phyloP scores from a whole-genome alignment of 2,329 filamentous ascomycete species.

The Microcyclospora tardicrescens region DNA sequence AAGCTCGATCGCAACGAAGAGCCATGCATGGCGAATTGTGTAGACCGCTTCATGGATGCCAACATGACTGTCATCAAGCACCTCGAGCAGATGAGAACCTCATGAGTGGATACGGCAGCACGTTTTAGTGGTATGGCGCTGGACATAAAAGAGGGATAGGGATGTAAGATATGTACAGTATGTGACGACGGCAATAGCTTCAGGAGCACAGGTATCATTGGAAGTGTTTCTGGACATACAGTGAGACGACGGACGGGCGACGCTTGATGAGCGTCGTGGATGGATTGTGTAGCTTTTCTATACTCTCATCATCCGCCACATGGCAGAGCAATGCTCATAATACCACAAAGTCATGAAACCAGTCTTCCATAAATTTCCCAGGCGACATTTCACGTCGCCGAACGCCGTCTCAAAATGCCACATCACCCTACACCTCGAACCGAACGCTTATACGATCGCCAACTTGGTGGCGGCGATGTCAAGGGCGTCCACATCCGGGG shows the following conservation, averaged over 20 bases:
- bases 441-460: constrained; percentile 65
- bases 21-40: constrained; percentile 78
- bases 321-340: too few species aligned
- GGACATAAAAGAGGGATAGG: not conserved
- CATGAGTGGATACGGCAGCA: too few species aligned
- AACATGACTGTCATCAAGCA: constrained; percentile 77
- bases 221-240: too few species aligned
- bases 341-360: too few species aligned
- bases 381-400: not conserved
- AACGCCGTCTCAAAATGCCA: not conserved
- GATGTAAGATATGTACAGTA: constrained; percentile 8
- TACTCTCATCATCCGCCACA: too few species aligned
- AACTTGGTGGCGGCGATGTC: constrained; percentile 99
- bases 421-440: constrained; percentile 18
- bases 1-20: constrained; percentile 68
- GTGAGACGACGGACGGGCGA: too few species aligned
- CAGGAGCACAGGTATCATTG: too few species aligned
- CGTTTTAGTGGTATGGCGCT: too few species aligned
- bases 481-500: constrained; percentile 91
- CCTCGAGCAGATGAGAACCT: constrained; percentile 47
- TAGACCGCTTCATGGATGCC: constrained; percentile 84
- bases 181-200: too few species aligned
- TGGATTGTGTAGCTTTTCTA: too few species aligned
- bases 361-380: too few species aligned
- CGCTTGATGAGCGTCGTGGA: too few species aligned